Base-by-base conservation (phyloP, 139 green algal genomes). In the Coelastrella sp. region DNA sequence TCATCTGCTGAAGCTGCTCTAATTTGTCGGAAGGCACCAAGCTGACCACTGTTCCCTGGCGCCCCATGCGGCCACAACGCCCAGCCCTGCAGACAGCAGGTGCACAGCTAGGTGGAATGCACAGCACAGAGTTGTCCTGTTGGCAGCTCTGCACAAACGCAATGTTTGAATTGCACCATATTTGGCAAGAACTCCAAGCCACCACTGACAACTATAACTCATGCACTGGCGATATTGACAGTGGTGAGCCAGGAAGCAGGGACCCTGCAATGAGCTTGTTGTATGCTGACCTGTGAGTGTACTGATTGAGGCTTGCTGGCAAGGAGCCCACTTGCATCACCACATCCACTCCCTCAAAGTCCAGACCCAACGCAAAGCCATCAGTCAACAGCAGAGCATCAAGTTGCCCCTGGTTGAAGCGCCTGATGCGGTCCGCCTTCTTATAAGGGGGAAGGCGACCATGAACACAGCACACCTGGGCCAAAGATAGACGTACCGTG, bases 301-400 rank as follows among this genome's bases (percentile, higher is more conserved):
- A 88, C 35, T 80, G 68, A 20, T 70, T 58, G 7, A 58, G 20
- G 6, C 49, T 59, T 22, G 84, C 68, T 60, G 84, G 35, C 49
- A 81, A 20, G 6, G 66, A 80, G 8, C 72, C 82, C 25, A 68
- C 17, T 57, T 81, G 68, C 66, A 88, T 49, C 19, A 88, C 84
- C 8, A 88, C 49, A 59, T 88, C 84, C 49, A 88, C 84, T 17
- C 25, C 66, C 20, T 80, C 15, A 35, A 81, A 88, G 49, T 88
- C 84, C 49, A 88, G 68, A 6, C 84, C 84, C 8, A 88, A 68
- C 4, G 35, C 84, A 60, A 72, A 88, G 7, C 49, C 84, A 81
- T 88, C 84, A 19, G 84, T 35, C 84, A 81, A 7, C 19, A 88
- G 20, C 35, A 88, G 84, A 6, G 56, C 84, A 15, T n/a, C 49